Evolutionary conservation across 2,329 filamentous ascomycete genomes (phyloP).

Genomic region (Phialophora chinensis): DNA sequence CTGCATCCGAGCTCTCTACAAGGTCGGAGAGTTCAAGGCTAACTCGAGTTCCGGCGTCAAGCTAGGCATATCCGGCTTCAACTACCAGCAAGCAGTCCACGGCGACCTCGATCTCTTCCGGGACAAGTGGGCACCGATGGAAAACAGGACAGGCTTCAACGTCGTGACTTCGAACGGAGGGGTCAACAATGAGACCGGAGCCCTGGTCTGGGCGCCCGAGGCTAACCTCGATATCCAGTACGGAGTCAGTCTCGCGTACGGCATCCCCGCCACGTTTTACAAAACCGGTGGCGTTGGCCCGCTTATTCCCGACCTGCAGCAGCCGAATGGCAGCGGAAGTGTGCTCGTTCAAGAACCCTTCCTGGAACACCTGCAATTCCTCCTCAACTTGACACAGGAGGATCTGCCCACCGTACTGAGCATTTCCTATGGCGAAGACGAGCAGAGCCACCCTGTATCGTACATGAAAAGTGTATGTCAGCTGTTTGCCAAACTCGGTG

Average conservation of each 20-base stretch:
- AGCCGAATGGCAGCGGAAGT: constrained; percentile 45
- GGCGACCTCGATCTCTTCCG: constrained; percentile 65
- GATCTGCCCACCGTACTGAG: constrained; percentile 67
- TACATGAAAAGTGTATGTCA: constrained; percentile 68
- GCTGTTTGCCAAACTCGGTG: constrained; percentile 68
- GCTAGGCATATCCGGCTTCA: constrained; percentile 56
- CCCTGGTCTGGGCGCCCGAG: constrained; percentile 52
- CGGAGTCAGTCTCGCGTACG: constrained; percentile 61
- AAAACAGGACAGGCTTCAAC: constrained; percentile 61
- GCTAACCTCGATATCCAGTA: constrained; percentile 64
- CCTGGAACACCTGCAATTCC: constrained; percentile 66
- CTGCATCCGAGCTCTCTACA: constrained; percentile 56
- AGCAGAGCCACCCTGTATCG: constrained; percentile 65
- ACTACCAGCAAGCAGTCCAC: constrained; percentile 59
- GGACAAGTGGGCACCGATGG: constrained; percentile 59
- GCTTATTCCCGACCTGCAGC: constrained; percentile 56
- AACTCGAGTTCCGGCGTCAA: constrained; percentile 49
- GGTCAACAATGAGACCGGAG: constrained; percentile 52
- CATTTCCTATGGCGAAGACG: constrained; percentile 70
- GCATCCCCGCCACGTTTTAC: constrained; percentile 61
- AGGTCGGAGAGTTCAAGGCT: constrained; percentile 20
- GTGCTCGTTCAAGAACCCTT: constrained; percentile 68
- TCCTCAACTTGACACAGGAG: constrained; percentile 60
- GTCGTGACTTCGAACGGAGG: constrained; percentile 64
- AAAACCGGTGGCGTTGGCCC: constrained; percentile 63